A percentile compares a stretch with the other conserved stretches of the same genome.
Conservation (phyloP, 2,329 filamentous ascomycete genomes). For the Mariannaea sp. region DNA sequence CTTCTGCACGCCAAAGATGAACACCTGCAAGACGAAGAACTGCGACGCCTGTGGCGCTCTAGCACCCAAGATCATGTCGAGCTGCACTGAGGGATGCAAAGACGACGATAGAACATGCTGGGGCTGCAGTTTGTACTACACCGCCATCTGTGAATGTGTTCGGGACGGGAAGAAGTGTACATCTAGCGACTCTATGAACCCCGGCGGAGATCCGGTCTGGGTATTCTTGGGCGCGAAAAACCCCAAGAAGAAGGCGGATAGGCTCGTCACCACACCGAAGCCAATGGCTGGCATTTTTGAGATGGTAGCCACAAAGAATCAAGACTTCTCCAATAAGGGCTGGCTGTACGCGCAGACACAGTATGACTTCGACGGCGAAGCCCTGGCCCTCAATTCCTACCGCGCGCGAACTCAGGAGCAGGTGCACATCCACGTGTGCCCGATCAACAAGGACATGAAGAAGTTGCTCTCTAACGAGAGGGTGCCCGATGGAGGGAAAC, state of each 20-base stretch:
- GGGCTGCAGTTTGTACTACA: slow-evolving; percentile 19
- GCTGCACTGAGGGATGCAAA: not conserved
- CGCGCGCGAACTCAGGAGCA: slow-evolving; percentile 19
- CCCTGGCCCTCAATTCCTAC: slow-evolving; percentile 21
- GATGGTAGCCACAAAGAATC: slow-evolving; percentile 2
- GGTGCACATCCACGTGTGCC: slow-evolving; percentile 25
- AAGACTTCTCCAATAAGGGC: slow-evolving; percentile 7
- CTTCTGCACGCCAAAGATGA: too few species aligned
- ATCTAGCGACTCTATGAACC: not conserved
- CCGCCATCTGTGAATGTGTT: slow-evolving; percentile 20
- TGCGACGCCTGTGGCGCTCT: not conserved
- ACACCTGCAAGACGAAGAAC: not conserved
- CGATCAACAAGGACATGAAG: slow-evolving; percentile 6
- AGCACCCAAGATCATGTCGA: not conserved
- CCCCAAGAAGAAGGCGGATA: not conserved
- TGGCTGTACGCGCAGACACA: slow-evolving; percentile 20
- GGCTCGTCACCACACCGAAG: slow-evolving; percentile 18
- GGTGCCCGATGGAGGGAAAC: not conserved
- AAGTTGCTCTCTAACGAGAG: not conserved
- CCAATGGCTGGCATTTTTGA: slow-evolving; percentile 16
- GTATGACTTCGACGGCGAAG: not conserved
- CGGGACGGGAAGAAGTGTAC: slow-evolving; percentile 1
- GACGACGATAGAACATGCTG: slow-evolving; percentile 9
- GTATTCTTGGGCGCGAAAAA: not conserved
- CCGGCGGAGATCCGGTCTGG: slow-evolving; percentile 3